Conservation (phyloP, 306 rosid genomes). For the Gastrolobium bilobum region DNA sequence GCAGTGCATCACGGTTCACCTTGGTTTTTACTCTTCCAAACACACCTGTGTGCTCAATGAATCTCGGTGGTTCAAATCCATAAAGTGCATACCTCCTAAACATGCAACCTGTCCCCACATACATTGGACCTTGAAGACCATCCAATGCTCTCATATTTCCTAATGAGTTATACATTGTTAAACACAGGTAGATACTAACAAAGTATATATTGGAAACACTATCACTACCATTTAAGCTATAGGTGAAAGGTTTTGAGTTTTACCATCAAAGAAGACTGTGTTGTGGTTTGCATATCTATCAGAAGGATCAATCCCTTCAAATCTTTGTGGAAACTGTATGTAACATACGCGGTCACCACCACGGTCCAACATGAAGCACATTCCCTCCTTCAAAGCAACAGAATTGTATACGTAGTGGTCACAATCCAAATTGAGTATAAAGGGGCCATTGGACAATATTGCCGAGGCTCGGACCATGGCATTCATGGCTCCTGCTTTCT, state of each 20-base stretch:
- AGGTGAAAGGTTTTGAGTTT: not conserved
- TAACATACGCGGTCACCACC: conserved; percentile 90
- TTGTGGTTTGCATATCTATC: conserved; percentile 94
- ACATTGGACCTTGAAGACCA: conserved; percentile 93
- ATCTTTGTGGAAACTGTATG: conserved; percentile 88
- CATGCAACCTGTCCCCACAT: conserved; percentile 94
- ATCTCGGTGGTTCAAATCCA: conserved; percentile 90
- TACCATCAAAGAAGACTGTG: conserved; percentile 94
- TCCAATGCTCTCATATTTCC: conserved; percentile 93
- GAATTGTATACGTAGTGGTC: conserved; percentile 82
- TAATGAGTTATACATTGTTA: conserved; percentile 11
- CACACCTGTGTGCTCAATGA: conserved; percentile 72
- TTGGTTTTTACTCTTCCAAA: conserved; percentile 69
- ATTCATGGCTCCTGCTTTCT: conserved; percentile 97
- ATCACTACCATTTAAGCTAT: not conserved
- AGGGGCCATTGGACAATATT: conserved; percentile 80
- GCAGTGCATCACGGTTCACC: conserved; percentile 55
- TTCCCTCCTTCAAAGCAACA: conserved; percentile 76
- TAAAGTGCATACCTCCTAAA: conserved; percentile 84
- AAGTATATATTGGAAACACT: not conserved
- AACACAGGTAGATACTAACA: not conserved
- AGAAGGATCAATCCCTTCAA: conserved; percentile 90
- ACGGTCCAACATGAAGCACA: conserved; percentile 92
- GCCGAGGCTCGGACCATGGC: conserved; percentile 92
- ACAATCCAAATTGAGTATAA: conserved; percentile 84